Evolutionary conservation across 495 filamentous ascomycete species (phyloP).

Genomic region (Thozetella sp.): DNA sequence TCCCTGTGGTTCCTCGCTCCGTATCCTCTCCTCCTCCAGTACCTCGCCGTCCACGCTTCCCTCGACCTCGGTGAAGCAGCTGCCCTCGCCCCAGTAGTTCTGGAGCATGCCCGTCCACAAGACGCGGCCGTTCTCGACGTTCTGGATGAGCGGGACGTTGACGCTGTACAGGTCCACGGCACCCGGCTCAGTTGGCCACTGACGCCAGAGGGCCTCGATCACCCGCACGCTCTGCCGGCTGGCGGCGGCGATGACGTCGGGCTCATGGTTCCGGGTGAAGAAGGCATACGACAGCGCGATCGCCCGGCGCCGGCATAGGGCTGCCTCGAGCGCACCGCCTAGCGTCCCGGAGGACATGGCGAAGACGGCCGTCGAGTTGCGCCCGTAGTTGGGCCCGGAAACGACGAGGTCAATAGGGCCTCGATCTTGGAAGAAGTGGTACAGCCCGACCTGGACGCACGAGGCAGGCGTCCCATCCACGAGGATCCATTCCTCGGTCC

Average conservation of each 20-base stretch:
- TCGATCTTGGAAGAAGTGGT: conserved; percentile 80
- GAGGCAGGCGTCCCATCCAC: conserved; percentile 86
- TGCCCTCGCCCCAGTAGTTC: conserved; percentile 80
- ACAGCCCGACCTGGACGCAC: conserved; percentile 87
- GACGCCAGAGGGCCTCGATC: conserved; percentile 72
- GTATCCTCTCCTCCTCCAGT: conserved; percentile 67
- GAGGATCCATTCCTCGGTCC: conserved; percentile 88
- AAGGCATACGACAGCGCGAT: conserved; percentile 91
- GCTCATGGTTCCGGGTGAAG: conserved; percentile 77
- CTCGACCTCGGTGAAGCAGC: conserved; percentile 79
- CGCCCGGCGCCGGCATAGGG: conserved; percentile 74
- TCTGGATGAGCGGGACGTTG: conserved; percentile 80
- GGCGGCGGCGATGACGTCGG: conserved; percentile 73
- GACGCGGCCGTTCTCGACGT: conserved; percentile 66
- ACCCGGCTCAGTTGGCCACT: conserved; percentile 70
- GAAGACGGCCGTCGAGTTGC: conserved; percentile 92
- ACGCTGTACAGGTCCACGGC: conserved; percentile 80
- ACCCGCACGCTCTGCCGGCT: conserved; percentile 68
- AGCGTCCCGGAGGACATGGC: conserved; percentile 88
- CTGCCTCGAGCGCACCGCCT: conserved; percentile 89
- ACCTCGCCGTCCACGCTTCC: conserved; percentile 59
- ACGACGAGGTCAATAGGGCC: conserved; percentile 85
- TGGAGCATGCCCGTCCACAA: conserved; percentile 82
- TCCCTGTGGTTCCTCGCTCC: conserved; percentile 49
- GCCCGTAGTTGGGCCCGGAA: conserved; percentile 90